A percentile compares a stretch with the other conserved stretches of the same genome.
Conservation (phyloP, 2,329 filamentous ascomycete species). For the Neophaeococcomyces mojaviensis region DNA sequence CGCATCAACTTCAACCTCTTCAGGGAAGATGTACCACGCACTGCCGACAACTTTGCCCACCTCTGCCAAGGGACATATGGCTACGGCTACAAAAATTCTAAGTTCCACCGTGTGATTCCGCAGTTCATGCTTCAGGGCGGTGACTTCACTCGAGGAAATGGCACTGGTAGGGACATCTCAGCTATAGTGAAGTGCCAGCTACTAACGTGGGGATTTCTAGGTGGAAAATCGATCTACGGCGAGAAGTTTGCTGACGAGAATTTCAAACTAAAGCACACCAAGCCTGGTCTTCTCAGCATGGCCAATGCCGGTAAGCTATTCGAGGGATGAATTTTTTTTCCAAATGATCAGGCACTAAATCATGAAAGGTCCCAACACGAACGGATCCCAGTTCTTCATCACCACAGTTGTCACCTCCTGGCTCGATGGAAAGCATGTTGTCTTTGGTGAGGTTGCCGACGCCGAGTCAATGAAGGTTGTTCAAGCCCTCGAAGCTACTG, state of each 20-base stretch:
- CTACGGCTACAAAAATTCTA: constrained; percentile 58
- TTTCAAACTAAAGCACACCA: constrained; percentile 63
- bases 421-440: constrained; percentile 63
- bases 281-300: constrained; percentile 59
- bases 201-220: neutral
- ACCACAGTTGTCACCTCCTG: constrained; percentile 60
- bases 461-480: constrained; percentile 47
- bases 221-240: constrained; percentile 62
- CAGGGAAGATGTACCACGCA: constrained; percentile 81
- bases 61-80: constrained; percentile 61
- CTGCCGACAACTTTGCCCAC: constrained; percentile 61
- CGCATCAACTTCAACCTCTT: constrained; percentile 86
- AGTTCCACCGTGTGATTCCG: constrained; percentile 64
- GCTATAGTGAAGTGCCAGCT: neutral
- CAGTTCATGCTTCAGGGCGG: constrained; percentile 65
- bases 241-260: constrained; percentile 62
- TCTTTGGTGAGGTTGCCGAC: constrained; percentile 59
- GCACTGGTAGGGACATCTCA: constrained; percentile 31
- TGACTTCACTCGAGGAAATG: constrained; percentile 57
- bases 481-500: constrained; percentile 53
- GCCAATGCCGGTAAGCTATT: constrained; percentile 58
- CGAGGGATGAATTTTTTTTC: too few species aligned
- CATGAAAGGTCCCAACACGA: constrained; percentile 50
- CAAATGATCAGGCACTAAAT: too few species aligned
- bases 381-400: constrained; percentile 68